Percentiles rank a stretch among this genome's conserved stretches.
Conservation (phyloP, 768 basidiomycete genomes). For the Royoungia palumana region DNA sequence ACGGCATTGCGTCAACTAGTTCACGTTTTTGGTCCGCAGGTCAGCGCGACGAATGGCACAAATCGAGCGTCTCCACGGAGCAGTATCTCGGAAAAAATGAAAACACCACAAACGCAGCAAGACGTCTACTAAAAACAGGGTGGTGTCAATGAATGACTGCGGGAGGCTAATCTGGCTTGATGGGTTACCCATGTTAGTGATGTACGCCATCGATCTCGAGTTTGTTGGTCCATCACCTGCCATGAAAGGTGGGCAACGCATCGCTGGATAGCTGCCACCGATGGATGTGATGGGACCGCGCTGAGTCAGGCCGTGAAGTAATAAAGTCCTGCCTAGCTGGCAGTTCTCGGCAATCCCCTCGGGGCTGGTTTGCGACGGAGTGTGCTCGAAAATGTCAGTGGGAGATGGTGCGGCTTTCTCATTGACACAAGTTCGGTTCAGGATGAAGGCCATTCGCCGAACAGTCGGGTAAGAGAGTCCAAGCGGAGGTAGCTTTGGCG, state of each 20-base stretch:
- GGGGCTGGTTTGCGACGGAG: neutral
- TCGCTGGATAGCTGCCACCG: conserved; percentile 17
- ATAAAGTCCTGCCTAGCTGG: conserved; percentile 17
- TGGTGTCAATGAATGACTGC: neutral
- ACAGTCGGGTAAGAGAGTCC: neutral
- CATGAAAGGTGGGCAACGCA: conserved; percentile 9
- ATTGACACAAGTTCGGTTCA: conserved; percentile 3
- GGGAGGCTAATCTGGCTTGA: conserved; percentile 24
- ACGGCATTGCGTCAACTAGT: neutral
- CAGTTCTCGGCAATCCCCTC: conserved; percentile 21
- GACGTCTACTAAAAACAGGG: conserved; percentile 13
- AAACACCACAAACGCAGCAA: conserved; percentile 8
- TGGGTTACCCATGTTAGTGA: conserved; percentile 8
- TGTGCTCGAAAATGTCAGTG: neutral
- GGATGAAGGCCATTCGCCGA: neutral
- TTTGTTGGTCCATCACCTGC: conserved; percentile 26
- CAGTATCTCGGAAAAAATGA: conserved; percentile 2
- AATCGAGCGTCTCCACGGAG: conserved; percentile 7
- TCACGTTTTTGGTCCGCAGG: too few relatives aligned
- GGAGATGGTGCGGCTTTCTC: conserved; percentile 6
- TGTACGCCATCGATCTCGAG: conserved; percentile 15
- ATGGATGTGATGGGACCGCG: conserved; percentile 12
- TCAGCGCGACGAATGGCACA: neutral
- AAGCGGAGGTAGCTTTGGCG: conserved; percentile 14
- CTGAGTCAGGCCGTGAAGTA: conserved; percentile 18